Evolutionary conservation across 345 rosid genomes (phyloP).

Genomic region (Euphorbia peplus): DNA sequence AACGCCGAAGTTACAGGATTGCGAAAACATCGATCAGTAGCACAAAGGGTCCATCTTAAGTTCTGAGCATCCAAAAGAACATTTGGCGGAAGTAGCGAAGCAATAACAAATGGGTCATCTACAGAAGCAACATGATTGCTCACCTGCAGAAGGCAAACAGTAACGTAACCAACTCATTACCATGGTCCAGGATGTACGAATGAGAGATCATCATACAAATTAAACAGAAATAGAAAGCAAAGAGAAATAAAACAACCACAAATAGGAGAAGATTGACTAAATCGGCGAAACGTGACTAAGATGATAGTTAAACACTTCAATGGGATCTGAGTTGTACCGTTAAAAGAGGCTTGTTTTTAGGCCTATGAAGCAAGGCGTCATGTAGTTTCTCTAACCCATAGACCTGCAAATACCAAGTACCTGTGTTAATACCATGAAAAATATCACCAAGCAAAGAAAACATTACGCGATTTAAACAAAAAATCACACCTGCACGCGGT

Average conservation of each 20-base stretch:
- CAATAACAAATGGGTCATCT: conserved; percentile 91
- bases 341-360: conserved; percentile 68
- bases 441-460: not conserved
- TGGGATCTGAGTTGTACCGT: conserved; percentile 47
- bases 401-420: conserved; percentile 44
- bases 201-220: not conserved
- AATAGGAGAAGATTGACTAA: not conserved
- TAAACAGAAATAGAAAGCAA: not conserved
- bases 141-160: conserved; percentile 46
- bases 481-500: conserved; percentile 69
- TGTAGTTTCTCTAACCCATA: conserved; percentile 88
- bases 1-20: conserved; percentile 89
- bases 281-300: not conserved
- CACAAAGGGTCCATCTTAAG: conserved; percentile 95
- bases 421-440: not conserved
- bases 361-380: conserved; percentile 75
- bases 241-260: not conserved
- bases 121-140: conserved; percentile 97
- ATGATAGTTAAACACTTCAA: not conserved
- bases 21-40: conserved; percentile 82
- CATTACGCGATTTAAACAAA: not conserved
- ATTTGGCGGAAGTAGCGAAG: conserved; percentile 80
- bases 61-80: conserved; percentile 82
- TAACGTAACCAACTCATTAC: not conserved
- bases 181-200: not conserved